phyloP scores from a whole-genome alignment of 108 stramenopile species.

The Epithemia pelagica region DNA sequence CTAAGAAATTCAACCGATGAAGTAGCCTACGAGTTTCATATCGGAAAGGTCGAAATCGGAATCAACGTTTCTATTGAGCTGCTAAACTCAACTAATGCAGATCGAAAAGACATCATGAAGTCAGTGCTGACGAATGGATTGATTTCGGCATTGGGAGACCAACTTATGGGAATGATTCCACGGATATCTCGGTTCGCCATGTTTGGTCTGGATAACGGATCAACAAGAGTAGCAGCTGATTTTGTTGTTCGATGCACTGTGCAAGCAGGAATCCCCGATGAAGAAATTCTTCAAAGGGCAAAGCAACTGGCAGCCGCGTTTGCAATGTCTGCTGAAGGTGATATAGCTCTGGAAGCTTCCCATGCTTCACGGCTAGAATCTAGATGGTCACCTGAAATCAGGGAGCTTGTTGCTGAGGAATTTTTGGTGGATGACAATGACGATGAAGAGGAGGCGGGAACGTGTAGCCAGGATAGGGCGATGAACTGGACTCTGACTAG shows the following conservation, averaged over 20 bases:
- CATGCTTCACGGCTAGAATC: slow-evolving; percentile 54
- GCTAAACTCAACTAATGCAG: not conserved
- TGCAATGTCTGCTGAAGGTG: slow-evolving; percentile 65
- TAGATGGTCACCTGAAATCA: slow-evolving; percentile 51
- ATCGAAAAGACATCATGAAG: not conserved
- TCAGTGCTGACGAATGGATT: not conserved
- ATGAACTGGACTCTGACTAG: too few relatives aligned
- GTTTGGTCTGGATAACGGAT: slow-evolving; percentile 47
- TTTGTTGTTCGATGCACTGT: slow-evolving; percentile 16
- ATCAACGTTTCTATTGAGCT: not conserved
- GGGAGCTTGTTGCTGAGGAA: slow-evolving; percentile 68
- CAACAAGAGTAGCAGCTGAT: slow-evolving; percentile 47
- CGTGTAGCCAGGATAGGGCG: too few relatives aligned
- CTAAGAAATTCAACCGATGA: not conserved
- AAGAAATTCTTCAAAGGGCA: not conserved
- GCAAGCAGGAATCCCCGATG: not conserved
- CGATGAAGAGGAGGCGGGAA: slow-evolving; percentile 30
- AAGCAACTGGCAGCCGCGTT: slow-evolving; percentile 41
- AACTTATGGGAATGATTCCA: not conserved
- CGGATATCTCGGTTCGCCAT: not conserved
- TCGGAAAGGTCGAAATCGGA: slow-evolving; percentile 2
- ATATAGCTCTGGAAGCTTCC: slow-evolving; percentile 55
- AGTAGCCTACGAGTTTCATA: not conserved
- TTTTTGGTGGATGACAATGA: slow-evolving; percentile 76
- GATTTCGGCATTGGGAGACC: not conserved